Evolutionary conservation across 2,329 filamentous ascomycete species (phyloP).

Genomic region (Pseudopyricularia cyperi): DNA sequence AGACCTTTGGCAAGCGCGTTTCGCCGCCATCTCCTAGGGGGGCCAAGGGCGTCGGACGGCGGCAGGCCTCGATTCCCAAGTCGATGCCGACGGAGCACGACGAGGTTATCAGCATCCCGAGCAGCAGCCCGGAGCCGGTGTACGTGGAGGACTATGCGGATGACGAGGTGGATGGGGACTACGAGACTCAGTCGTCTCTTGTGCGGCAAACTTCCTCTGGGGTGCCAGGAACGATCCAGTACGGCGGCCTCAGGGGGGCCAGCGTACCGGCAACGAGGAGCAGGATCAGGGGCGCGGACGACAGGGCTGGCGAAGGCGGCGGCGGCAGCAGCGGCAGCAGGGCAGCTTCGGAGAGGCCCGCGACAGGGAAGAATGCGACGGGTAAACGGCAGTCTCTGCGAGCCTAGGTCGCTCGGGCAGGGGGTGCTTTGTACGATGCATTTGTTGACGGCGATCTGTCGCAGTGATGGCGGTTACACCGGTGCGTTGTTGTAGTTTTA

Average conservation of each 20-base stretch:
- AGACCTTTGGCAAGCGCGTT: background rate
- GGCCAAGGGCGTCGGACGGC: background rate
- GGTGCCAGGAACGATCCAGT: too few species aligned
- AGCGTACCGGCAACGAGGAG: background rate
- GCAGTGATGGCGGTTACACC: background rate
- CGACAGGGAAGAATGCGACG: background rate
- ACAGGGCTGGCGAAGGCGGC: background rate
- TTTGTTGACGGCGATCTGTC: background rate
- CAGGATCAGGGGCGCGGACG: background rate
- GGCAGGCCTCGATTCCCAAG: slow-evolving; percentile 4
- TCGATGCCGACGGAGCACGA: slow-evolving; percentile 19
- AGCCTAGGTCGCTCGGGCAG: background rate
- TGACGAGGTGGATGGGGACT: slow-evolving; percentile 21
- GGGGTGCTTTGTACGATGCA: background rate
- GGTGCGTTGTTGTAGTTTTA: too few species aligned
- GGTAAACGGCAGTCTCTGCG: background rate
- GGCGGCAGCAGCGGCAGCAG: background rate
- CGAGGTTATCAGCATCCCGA: slow-evolving; percentile 21
- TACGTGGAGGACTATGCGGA: slow-evolving; percentile 23
- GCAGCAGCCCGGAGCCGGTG: slow-evolving; percentile 16
- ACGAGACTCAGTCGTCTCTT: background rate
- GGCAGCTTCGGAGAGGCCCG: background rate
- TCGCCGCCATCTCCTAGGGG: background rate
- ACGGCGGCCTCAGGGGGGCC: background rate
- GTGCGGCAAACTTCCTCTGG: too few species aligned